phyloP scores from a whole-genome alignment of 192 early-diverging fungal species.

The Linnemannia hyalina region DNA sequence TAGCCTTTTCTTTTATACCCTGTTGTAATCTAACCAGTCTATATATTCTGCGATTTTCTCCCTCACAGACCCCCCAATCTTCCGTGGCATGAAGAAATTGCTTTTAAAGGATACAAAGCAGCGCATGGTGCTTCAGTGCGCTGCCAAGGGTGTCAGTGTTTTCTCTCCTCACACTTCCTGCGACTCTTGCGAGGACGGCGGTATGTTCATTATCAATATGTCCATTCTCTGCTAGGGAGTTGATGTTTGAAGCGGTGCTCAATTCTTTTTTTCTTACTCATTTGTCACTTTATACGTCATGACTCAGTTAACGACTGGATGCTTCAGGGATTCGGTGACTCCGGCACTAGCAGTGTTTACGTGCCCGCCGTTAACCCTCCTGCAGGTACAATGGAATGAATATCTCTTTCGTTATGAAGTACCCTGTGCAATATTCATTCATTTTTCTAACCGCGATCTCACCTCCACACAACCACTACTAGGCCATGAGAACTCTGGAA shows the following conservation, averaged over 20 bases:
- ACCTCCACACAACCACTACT: not conserved
- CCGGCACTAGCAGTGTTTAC: conserved; percentile 55
- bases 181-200: conserved; percentile 84
- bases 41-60: not conserved
- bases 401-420: not conserved
- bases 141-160: conserved; percentile 88
- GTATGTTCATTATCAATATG: conserved; percentile 21
- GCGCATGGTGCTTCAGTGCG: conserved; percentile 82
- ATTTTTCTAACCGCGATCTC: not conserved
- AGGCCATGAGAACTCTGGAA: conserved; percentile 70
- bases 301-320: conserved; percentile 92
- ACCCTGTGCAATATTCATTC: not conserved
- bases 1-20: not conserved
- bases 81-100: conserved; percentile 84
- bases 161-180: conserved; percentile 93
- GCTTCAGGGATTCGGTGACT: conserved; percentile 69
- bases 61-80: conserved; percentile 84
- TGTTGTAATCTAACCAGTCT: not conserved
- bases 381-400: conserved; percentile 41
- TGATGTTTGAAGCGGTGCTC: not conserved
- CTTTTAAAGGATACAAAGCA: conserved; percentile 83
- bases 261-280: not conserved
- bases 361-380: conserved; percentile 65
- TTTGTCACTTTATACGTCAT: not conserved
- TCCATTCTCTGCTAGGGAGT: not conserved